These are phyloP conservation scores for Aspergillus taichungensis DNA, from an alignment of 495 filamentous ascomycete genomes.

Conservation along the genomic window DNA sequence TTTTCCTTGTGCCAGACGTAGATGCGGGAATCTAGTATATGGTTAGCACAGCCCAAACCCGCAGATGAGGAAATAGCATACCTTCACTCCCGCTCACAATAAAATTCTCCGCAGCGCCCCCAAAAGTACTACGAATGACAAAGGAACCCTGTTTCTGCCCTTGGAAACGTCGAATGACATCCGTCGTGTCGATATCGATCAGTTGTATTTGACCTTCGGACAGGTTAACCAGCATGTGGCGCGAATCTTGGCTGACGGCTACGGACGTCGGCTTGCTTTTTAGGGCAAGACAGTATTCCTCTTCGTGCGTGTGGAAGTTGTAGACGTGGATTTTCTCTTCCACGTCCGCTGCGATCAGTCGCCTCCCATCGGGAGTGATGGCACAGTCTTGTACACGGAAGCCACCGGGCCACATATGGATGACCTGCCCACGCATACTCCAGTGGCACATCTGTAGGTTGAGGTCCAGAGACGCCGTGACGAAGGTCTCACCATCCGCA, in stretches of 20 bases:
- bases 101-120: slow-evolving; percentile 85
- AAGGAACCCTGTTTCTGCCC: slow-evolving; percentile 64
- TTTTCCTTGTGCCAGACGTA: slow-evolving; percentile 88
- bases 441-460: slow-evolving; percentile 59
- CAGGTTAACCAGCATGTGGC: slow-evolving; percentile 74
- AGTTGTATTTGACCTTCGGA: slow-evolving; percentile 64
- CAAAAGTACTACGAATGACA: slow-evolving; percentile 75
- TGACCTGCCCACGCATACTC: slow-evolving; percentile 43
- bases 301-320: slow-evolving; percentile 63
- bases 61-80: slow-evolving; percentile 21
- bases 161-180: slow-evolving; percentile 60
- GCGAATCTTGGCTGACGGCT: slow-evolving; percentile 70
- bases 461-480: slow-evolving; percentile 71
- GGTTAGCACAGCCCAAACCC: slow-evolving; percentile 9
- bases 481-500: slow-evolving; percentile 64
- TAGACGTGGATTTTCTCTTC: slow-evolving; percentile 69
- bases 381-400: slow-evolving; percentile 78
- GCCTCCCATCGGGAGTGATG: slow-evolving; percentile 68
- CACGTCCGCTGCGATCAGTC: slow-evolving; percentile 68
- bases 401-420: slow-evolving; percentile 56
- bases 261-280: slow-evolving; percentile 65
- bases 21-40: slow-evolving; percentile 56
- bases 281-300: slow-evolving; percentile 63
- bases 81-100: slow-evolving; percentile 89
- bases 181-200: slow-evolving; percentile 64